Evolutionary conservation across 2,329 filamentous ascomycete species (phyloP).

Genomic region (Fusarium dimerum): DNA sequence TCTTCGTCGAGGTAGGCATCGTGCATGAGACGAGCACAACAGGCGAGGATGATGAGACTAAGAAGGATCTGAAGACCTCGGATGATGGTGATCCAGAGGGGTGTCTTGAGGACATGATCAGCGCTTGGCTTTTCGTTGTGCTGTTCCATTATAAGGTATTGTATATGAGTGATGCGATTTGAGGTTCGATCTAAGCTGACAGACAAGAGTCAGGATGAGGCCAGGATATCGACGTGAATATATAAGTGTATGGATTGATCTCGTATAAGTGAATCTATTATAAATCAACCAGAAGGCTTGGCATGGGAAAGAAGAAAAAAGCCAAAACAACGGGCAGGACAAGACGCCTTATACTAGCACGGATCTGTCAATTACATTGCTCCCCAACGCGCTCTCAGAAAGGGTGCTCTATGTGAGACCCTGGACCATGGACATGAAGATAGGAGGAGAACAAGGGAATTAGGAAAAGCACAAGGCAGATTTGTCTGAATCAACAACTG

Average conservation of each 20-base stretch:
- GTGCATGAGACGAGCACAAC: conserved; percentile 42
- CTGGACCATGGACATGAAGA: too few relatives aligned
- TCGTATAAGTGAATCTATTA: too few relatives aligned
- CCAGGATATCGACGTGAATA: neutral
- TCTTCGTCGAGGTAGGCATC: conserved; percentile 23
- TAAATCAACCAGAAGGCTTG: too few relatives aligned
- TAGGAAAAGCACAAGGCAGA: conserved; percentile 26
- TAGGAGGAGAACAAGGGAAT: too few relatives aligned
- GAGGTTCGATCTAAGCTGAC: conserved; percentile 2
- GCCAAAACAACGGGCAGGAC: too few relatives aligned
- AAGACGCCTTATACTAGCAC: too few relatives aligned
- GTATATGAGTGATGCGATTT: neutral
- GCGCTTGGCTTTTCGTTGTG: conserved; percentile 7
- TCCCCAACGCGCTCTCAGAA: too few relatives aligned
- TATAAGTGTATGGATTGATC: too few relatives aligned
- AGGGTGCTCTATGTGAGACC: too few relatives aligned
- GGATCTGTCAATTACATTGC: too few relatives aligned
- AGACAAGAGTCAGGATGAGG: neutral
- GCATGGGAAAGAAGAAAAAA: too few relatives aligned
- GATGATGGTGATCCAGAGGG: conserved; percentile 44
- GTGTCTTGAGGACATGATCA: conserved; percentile 40
- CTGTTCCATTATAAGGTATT: conserved; percentile 19
- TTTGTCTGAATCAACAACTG: neutral
- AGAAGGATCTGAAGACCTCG: conserved; percentile 44
- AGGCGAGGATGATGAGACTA: conserved; percentile 44